phyloP scores from a whole-genome alignment of 2,329 filamentous ascomycete genomes.

The Ophiostoma quercus region DNA sequence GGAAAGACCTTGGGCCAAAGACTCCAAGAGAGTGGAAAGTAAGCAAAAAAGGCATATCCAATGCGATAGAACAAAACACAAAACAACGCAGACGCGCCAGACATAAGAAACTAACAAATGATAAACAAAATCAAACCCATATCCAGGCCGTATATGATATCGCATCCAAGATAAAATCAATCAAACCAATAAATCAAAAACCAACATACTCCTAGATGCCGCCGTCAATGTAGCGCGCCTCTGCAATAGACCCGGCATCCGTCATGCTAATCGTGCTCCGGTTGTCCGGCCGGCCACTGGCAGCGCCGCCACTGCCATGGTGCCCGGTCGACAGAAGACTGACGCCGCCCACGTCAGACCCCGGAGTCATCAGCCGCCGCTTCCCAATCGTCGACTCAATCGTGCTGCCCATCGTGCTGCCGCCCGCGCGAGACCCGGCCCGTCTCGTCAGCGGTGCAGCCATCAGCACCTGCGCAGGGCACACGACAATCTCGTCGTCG shows the following conservation, averaged over 20 bases:
- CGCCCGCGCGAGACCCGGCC: constrained; percentile 27
- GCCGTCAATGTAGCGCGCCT: constrained; percentile 13
- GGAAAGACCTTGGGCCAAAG: not conserved
- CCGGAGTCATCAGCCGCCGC: constrained; percentile 41
- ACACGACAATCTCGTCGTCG: constrained; percentile 92
- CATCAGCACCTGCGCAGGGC: constrained; percentile 87
- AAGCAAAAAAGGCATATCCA: not conserved
- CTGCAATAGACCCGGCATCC: constrained; percentile 18
- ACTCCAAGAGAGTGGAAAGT: not conserved
- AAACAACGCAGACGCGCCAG: not conserved
- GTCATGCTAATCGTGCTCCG: constrained; percentile 38
- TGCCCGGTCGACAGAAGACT: constrained; percentile 37
- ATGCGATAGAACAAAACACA: constrained; percentile 7
- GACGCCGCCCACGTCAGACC: constrained; percentile 49
- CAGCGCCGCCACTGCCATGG: constrained; percentile 32
- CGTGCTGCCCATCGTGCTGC: constrained; percentile 28
- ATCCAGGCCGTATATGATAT: constrained; percentile 5
- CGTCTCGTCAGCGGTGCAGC: constrained; percentile 44
- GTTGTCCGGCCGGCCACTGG: constrained; percentile 27
- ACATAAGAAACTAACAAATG: not conserved
- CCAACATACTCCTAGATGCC: constrained; percentile 4
- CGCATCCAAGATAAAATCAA: not conserved
- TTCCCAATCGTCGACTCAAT: constrained; percentile 16
- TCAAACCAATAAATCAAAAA: not conserved
- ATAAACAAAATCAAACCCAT: not conserved